These are phyloP conservation scores for Fusarium napiforme DNA, from an alignment of 2,329 filamentous ascomycete genomes.

Conservation along the genomic window DNA sequence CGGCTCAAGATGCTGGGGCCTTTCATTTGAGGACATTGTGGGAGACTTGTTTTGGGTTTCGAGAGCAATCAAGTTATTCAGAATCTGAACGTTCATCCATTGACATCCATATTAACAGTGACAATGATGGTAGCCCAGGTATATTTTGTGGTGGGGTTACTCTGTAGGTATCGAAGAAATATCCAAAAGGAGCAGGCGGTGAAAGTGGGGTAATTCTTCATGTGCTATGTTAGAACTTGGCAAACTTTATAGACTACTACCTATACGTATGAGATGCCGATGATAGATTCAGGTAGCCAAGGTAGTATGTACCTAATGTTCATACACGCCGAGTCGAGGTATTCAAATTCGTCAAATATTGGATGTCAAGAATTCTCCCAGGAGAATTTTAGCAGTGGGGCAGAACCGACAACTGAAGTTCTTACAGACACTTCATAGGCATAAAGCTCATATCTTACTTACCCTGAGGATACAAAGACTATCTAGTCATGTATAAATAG, in stretches of 20 bases:
- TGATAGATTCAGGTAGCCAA: background rate
- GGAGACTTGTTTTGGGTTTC: background rate
- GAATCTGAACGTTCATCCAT: background rate
- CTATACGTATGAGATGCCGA: too few species aligned
- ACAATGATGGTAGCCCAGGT: background rate
- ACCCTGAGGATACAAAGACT: background rate
- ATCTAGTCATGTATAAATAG: background rate
- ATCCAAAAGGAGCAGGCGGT: slow-evolving; percentile 42
- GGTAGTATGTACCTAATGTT: background rate
- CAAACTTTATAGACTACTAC: background rate
- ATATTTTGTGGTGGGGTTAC: slow-evolving; percentile 40
- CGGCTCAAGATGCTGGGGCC: slow-evolving; percentile 77
- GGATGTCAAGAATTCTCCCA: background rate
- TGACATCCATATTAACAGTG: background rate
- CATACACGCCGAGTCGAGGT: background rate
- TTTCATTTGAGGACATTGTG: slow-evolving; percentile 36
- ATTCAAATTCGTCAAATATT: background rate
- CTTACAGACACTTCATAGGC: background rate
- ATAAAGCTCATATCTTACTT: background rate
- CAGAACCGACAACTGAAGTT: background rate
- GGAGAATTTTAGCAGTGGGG: background rate
- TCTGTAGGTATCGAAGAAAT: background rate
- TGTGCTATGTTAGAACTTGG: background rate
- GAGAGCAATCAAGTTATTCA: slow-evolving; percentile 17
- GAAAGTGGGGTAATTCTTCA: slow-evolving; percentile 23